Percentiles rank a stretch among this genome's conserved stretches.
These are phyloP conservation scores for Hymenoscyphus infarciens DNA, from an alignment of 2,329 filamentous ascomycete genomes.

Conservation along the genomic window DNA sequence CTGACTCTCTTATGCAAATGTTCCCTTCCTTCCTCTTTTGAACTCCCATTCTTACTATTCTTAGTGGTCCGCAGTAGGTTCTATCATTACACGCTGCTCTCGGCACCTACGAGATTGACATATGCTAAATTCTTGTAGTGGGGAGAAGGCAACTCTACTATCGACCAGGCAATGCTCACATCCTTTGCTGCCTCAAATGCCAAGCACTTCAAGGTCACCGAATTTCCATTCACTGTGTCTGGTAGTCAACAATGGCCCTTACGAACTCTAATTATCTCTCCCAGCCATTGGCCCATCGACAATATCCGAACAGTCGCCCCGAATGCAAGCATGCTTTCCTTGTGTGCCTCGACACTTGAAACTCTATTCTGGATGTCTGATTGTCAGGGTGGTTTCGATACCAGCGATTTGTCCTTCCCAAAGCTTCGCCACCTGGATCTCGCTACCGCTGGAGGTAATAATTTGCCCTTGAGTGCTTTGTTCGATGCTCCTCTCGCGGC, in stretches of 20 bases:
- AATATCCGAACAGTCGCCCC: background rate
- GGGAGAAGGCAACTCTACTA: no score
- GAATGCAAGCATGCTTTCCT: background rate
- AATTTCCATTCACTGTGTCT: background rate
- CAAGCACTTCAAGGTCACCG: background rate
- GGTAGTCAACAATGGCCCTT: background rate
- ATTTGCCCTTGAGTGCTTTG: background rate
- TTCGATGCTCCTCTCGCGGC: background rate
- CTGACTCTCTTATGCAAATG: no score
- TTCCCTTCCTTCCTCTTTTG: no score
- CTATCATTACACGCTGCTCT: no score
- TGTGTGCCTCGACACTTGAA: background rate
- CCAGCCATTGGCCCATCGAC: background rate
- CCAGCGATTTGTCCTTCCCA: background rate
- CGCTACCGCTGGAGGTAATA: background rate
- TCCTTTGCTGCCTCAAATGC: background rate
- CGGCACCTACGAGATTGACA: no score
- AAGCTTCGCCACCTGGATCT: background rate
- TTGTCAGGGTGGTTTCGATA: no score
- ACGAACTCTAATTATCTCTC: background rate
- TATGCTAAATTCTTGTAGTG: no score
- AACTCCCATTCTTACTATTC: no score
- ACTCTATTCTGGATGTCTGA: background rate
- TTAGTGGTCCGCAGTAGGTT: no score
- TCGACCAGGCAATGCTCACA: background rate